phyloP scores from a whole-genome alignment of 2,329 filamentous ascomycete species.

The Intubia oerlemansii region DNA sequence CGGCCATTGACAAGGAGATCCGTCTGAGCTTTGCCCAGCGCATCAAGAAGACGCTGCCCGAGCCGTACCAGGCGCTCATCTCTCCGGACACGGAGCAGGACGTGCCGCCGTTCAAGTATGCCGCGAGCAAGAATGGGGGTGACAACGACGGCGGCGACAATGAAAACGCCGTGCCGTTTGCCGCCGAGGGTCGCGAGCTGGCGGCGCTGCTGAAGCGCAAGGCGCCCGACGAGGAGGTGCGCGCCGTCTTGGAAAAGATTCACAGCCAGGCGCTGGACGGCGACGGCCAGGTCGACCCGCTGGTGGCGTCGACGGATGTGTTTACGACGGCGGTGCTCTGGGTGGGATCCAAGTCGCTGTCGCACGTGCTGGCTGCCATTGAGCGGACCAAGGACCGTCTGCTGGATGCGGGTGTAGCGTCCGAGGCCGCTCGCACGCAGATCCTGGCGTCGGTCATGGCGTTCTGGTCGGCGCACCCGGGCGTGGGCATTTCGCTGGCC shows the following conservation, averaged over 20 bases:
- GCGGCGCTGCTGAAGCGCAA: conserved; percentile 64
- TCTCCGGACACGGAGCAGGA: conserved; percentile 81
- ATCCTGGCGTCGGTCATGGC: conserved; percentile 78
- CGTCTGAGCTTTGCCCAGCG: conserved; percentile 88
- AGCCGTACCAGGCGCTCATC: conserved; percentile 66
- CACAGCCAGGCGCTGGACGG: conserved; percentile 54
- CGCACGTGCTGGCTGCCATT: conserved; percentile 86
- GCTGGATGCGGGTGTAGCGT: conserved; percentile 53
- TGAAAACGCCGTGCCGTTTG: conserved; percentile 24
- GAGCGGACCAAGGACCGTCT: conserved; percentile 85
- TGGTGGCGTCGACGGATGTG: conserved; percentile 76
- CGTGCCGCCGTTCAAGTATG: conserved; percentile 78
- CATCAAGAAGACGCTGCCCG: conserved; percentile 81
- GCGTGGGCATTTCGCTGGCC: conserved; percentile 76
- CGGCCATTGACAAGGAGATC: conserved; percentile 89
- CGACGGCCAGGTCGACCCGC: conserved; percentile 41
- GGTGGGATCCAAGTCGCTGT: conserved; percentile 86
- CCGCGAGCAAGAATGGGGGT: not conserved
- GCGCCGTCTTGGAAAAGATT: conserved; percentile 58
- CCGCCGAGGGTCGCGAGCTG: conserved; percentile 65
- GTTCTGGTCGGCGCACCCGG: conserved; percentile 87
- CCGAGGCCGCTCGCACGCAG: conserved; percentile 58
- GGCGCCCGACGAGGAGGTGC: conserved; percentile 68
- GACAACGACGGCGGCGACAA: not conserved
- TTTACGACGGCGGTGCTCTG: conserved; percentile 88